Evolutionary conservation across 2,329 filamentous ascomycete species (phyloP).

Genomic region (Eurotiales sp.): DNA sequence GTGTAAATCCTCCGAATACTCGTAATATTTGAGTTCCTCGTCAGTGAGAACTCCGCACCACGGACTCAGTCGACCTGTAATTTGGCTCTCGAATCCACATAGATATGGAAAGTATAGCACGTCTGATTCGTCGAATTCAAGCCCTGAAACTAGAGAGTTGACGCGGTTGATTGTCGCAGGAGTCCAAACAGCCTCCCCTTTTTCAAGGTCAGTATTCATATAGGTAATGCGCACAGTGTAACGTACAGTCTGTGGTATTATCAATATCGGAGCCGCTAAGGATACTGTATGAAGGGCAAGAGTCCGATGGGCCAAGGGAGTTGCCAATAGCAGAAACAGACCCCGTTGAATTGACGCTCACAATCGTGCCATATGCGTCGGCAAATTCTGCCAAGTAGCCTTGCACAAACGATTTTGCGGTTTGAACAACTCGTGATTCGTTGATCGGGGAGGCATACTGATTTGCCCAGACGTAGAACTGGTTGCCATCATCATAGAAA

Average conservation of each 20-base stretch:
- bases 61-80: conserved; percentile 57
- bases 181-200: conserved; percentile 3
- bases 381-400: conserved; percentile 58
- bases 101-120: conserved; percentile 61
- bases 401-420: conserved; percentile 58
- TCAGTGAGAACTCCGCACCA: conserved; percentile 62
- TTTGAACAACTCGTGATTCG: conserved; percentile 51
- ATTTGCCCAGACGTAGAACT: conserved; percentile 62
- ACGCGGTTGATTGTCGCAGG: conserved; percentile 40
- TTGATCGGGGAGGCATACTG: conserved; percentile 53
- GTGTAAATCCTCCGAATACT: conserved; percentile 64
- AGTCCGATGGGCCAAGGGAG: conserved; percentile 60
- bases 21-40: conserved; percentile 60
- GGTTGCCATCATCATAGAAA: conserved; percentile 47
- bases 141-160: conserved; percentile 52
- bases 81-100: conserved; percentile 69
- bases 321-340: conserved; percentile 54
- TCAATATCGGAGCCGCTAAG: conserved; percentile 25
- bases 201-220: background rate
- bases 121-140: conserved; percentile 54
- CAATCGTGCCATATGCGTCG: conserved; percentile 53
- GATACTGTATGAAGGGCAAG: conserved; percentile 58
- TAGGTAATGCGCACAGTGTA: background rate
- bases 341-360: conserved; percentile 56
- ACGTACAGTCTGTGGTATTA: conserved; percentile 5